A percentile compares a stretch with the other conserved stretches of the same genome.
Conservation (phyloP, 768 basidiomycete species). For the Leucogyrophana mollusca region DNA sequence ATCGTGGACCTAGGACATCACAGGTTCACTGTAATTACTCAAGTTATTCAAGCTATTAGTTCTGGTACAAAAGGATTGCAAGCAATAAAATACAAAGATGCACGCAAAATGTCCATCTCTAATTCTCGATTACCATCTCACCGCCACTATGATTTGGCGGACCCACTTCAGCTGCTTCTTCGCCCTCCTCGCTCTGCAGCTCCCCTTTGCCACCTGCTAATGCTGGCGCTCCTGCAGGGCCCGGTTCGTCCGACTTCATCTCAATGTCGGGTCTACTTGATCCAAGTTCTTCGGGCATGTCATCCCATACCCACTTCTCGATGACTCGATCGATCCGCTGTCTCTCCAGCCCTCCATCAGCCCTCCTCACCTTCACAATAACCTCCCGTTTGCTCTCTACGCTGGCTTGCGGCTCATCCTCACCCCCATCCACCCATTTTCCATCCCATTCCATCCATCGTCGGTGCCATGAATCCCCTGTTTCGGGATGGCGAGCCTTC, state of each 20-base stretch:
- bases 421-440: constrained; percentile 26
- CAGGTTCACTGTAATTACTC: no score
- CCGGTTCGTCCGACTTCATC: constrained; percentile 26
- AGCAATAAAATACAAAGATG: no score
- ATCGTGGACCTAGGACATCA: no score
- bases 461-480: constrained; percentile 42
- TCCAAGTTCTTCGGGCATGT: constrained; percentile 4
- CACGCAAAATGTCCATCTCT: no score
- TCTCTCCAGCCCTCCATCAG: constrained; percentile 57
- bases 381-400: constrained; percentile 46
- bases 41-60: no score
- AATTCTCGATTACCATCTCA: no score
- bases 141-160: no score
- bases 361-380: constrained; percentile 58
- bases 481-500: constrained; percentile 38
- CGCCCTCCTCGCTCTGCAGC: constrained; percentile 10
- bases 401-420: constrained; percentile 29
- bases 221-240: constrained; percentile 5
- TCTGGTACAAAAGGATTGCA: no score
- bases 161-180: no score
- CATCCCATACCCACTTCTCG: constrained; percentile 66
- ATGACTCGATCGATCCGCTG: constrained; percentile 68
- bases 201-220: constrained; percentile 4
- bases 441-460: constrained; percentile 40
- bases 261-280: constrained; percentile 21